Percentiles rank a stretch among this genome's conserved stretches.
Evolutionary conservation across 1,139 yeast species (phyloP).

Genomic region (Saccharomyces hybrid): DNA sequence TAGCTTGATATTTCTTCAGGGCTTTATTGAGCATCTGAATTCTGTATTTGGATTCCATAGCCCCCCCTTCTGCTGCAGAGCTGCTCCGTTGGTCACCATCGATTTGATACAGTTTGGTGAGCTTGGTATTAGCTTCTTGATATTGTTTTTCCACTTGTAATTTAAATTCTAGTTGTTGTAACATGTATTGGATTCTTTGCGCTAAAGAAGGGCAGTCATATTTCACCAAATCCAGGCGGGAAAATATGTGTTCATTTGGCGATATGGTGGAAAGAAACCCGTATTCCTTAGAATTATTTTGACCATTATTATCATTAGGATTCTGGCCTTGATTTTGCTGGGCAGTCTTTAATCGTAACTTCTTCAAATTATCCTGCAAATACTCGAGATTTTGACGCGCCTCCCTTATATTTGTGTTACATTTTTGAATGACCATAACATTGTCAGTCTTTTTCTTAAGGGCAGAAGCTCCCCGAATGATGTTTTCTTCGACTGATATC

Average conservation of each 20-base stretch:
- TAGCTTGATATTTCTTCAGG: conserved; percentile 78
- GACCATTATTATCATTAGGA: conserved; percentile 3
- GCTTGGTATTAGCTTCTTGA: conserved; percentile 84
- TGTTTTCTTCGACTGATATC: conserved; percentile 80
- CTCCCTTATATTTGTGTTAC: conserved; percentile 85
- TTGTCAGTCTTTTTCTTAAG: conserved; percentile 73
- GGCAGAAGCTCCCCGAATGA: conserved; percentile 79
- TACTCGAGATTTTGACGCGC: conserved; percentile 88
- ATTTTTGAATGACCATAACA: conserved; percentile 76
- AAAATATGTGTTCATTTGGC: conserved; percentile 31
- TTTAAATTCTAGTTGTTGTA: conserved; percentile 88
- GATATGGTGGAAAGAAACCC: conserved; percentile 28
- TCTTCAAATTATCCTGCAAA: conserved; percentile 67
- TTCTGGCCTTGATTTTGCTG: not conserved
- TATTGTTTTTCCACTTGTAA: conserved; percentile 90
- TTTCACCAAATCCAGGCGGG: conserved; percentile 74
- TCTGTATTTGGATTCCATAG: conserved; percentile 75
- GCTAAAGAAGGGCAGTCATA: conserved; percentile 93
- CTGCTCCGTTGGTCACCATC: conserved; percentile 87
- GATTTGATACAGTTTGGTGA: conserved; percentile 73
- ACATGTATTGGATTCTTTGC: conserved; percentile 91
- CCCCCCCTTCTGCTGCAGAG: conserved; percentile 84
- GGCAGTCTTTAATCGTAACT: conserved; percentile 41
- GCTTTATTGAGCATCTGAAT: conserved; percentile 79
- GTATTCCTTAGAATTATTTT: conserved; percentile 13